Conservation (phyloP, 352 stramenopile genomes). For the Aphanomyces euteiches region DNA sequence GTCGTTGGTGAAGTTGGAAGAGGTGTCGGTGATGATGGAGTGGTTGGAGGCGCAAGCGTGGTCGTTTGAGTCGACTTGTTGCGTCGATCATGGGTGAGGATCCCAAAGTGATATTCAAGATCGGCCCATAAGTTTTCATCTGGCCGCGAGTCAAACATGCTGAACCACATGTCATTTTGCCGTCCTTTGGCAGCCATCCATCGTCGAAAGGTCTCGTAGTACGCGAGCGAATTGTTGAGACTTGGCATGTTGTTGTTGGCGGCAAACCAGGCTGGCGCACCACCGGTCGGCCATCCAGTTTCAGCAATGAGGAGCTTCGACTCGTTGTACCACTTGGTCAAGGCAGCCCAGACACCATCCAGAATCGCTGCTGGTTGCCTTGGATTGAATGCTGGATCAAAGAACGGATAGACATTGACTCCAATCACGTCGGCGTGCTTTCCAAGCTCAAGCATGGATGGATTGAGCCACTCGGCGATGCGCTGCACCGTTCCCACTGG, state of each 20-base stretch:
- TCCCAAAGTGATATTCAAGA: too few relatives aligned
- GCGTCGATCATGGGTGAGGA: too few relatives aligned
- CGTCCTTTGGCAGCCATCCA: slow-evolving; percentile 41
- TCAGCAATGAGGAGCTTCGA: slow-evolving; percentile 36
- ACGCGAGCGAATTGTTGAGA: slow-evolving; percentile 34
- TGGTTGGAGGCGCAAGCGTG: too few relatives aligned
- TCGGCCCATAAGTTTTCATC: too few relatives aligned
- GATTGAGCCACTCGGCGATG: slow-evolving; percentile 50
- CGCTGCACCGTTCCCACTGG: slow-evolving; percentile 56
- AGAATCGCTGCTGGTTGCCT: slow-evolving; percentile 27
- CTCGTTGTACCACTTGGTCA: slow-evolving; percentile 38
- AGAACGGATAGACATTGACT: slow-evolving; percentile 47
- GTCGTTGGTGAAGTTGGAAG: too few relatives aligned
- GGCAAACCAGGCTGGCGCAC: slow-evolving; percentile 12
- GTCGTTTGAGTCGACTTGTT: too few relatives aligned
- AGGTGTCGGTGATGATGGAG: too few relatives aligned
- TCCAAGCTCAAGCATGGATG: background rate
- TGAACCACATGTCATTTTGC: background rate
- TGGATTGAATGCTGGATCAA: slow-evolving; percentile 32
- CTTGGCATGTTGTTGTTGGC: slow-evolving; percentile 33
- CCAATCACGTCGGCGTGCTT: slow-evolving; percentile 34
- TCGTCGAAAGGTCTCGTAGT: slow-evolving; percentile 42
- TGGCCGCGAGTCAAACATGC: background rate
- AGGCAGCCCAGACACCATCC: slow-evolving; percentile 35
- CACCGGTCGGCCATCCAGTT: slow-evolving; percentile 33